Evolutionary conservation across 2,329 filamentous ascomycete genomes (phyloP).

Genomic region (Ascocoryne sarcoides): DNA sequence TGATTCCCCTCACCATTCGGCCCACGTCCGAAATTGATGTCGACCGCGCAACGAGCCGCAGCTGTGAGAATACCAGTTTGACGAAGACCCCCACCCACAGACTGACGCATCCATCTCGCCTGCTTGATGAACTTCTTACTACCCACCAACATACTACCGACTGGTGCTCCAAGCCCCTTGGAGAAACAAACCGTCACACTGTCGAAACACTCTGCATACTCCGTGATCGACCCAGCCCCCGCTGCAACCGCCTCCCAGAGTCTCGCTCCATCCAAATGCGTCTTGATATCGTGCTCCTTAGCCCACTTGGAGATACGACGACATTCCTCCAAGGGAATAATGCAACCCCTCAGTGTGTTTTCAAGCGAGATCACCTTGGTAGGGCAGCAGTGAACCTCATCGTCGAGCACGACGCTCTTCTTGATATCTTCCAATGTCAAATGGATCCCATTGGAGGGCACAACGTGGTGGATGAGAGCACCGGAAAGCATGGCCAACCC

Average conservation of each 20-base stretch:
- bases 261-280: slow-evolving; percentile 73
- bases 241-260: slow-evolving; percentile 73
- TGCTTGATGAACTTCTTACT: slow-evolving; percentile 46
- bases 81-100: slow-evolving; percentile 69
- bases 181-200: slow-evolving; percentile 70
- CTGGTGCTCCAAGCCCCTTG: slow-evolving; percentile 73
- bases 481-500: slow-evolving; percentile 60
- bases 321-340: slow-evolving; percentile 67
- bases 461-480: slow-evolving; percentile 57
- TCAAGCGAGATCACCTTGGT: slow-evolving; percentile 76
- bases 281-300: slow-evolving; percentile 49
- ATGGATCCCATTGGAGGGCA: slow-evolving; percentile 62
- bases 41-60: slow-evolving; percentile 65
- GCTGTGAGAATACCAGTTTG: slow-evolving; percentile 72
- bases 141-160: slow-evolving; percentile 65
- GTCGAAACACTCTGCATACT: slow-evolving; percentile 61
- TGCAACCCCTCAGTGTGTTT: slow-evolving; percentile 71
- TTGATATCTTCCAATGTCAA: slow-evolving; percentile 53
- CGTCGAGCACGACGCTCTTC: slow-evolving; percentile 50
- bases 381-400: slow-evolving; percentile 69
- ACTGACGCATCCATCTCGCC: slow-evolving; percentile 66
- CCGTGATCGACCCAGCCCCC: slow-evolving; percentile 55
- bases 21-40: slow-evolving; percentile 62
- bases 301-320: slow-evolving; percentile 63
- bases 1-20: slow-evolving; percentile 49